Evolutionary conservation across 345 rosid species (phyloP).

Genomic region (Corchorus capsularis): DNA sequence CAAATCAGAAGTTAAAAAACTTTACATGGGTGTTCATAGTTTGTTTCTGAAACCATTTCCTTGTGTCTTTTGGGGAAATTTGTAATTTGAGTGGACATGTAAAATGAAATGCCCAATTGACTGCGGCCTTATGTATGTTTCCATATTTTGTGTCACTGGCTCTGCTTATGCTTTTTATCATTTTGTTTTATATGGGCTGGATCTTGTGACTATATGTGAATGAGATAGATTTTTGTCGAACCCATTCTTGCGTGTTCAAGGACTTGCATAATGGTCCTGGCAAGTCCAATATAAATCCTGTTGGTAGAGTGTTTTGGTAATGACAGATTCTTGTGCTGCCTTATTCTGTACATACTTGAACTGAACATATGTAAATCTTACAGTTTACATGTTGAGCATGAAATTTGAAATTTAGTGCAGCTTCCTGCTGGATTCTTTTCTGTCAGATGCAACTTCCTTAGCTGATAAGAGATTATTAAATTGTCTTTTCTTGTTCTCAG

Average conservation of each 20-base stretch:
- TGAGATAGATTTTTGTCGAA: background rate
- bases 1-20: background rate
- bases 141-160: background rate
- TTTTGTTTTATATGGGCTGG: conserved; percentile 12
- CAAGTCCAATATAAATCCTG: conserved; percentile 2
- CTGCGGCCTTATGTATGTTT: background rate
- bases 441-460: conserved; percentile 8
- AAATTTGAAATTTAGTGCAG: background rate
- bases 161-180: conserved; percentile 4
- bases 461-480: conserved; percentile 17
- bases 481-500: conserved; percentile 35
- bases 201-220: background rate
- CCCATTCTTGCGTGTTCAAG: background rate
- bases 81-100: background rate
- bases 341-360: background rate
- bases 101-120: background rate
- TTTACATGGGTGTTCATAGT: background rate
- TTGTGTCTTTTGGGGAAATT: background rate
- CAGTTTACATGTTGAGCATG: background rate
- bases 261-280: background rate
- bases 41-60: background rate
- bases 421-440: conserved; percentile 12
- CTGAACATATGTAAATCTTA: background rate
- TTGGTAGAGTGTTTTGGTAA: conserved; percentile 14
- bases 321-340: conserved; percentile 6